phyloP scores from a whole-genome alignment of 805 yeast species.

The Wickerhamomyces queroliae region DNA sequence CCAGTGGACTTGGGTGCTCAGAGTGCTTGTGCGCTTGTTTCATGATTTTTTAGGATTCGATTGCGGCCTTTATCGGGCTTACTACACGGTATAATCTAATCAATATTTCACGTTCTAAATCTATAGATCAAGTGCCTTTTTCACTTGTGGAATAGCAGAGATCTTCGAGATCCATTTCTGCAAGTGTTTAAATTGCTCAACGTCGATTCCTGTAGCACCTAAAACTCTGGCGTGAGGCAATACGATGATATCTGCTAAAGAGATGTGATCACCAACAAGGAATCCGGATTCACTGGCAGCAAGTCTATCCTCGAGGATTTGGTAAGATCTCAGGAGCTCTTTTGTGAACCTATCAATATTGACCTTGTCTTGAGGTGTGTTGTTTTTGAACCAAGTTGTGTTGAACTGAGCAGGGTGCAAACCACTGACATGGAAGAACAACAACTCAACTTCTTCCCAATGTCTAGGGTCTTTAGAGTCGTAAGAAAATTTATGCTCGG shows the following conservation, averaged over 20 bases:
- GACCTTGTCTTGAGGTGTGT: slow-evolving; percentile 41
- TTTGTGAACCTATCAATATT: slow-evolving; percentile 41
- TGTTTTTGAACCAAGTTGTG: slow-evolving; percentile 33
- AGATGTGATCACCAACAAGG: slow-evolving; percentile 52
- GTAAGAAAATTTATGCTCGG: slow-evolving; percentile 34
- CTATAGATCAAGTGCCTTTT: neutral
- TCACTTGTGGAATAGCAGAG: neutral
- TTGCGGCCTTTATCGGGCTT: neutral
- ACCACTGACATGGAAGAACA: slow-evolving; percentile 52
- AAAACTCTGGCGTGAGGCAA: slow-evolving; percentile 25
- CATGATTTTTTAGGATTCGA: too few species aligned
- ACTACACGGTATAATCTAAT: too few species aligned
- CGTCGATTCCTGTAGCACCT: neutral
- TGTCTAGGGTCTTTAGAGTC: slow-evolving; percentile 34
- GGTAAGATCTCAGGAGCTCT: slow-evolving; percentile 44
- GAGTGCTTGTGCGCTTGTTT: too few species aligned
- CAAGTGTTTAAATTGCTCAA: neutral
- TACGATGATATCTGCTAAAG: slow-evolving; percentile 51
- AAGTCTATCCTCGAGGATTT: slow-evolving; percentile 45
- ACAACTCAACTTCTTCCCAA: slow-evolving; percentile 45
- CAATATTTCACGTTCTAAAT: too few species aligned
- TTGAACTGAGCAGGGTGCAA: slow-evolving; percentile 61
- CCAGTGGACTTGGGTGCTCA: too few species aligned
- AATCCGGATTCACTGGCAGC: slow-evolving; percentile 38
- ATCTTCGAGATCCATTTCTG: neutral